Conservation (phyloP, 352 stramenopile species). For the Globisporangium cylindrosporum region DNA sequence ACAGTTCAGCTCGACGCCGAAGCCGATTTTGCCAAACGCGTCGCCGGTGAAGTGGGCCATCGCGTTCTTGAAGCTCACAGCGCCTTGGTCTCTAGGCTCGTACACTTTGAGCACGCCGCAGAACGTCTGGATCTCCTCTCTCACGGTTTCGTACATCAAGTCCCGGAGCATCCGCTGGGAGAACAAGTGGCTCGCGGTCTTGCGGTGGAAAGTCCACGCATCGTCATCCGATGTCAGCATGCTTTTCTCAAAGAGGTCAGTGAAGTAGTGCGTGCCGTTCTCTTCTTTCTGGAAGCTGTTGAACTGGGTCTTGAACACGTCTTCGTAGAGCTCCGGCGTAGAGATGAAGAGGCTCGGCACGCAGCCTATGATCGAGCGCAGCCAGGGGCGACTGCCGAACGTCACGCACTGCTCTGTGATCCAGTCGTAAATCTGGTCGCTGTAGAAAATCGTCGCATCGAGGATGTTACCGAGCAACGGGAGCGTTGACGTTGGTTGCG, state of each 20-base stretch:
- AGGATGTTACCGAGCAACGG: background rate
- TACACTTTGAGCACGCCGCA: background rate
- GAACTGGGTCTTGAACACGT: slow-evolving; percentile 53
- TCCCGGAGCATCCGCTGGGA: no score
- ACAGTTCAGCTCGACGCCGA: slow-evolving; percentile 50
- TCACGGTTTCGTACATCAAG: slow-evolving; percentile 26
- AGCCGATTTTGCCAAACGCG: slow-evolving; percentile 69
- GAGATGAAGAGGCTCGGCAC: background rate
- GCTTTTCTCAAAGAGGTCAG: slow-evolving; percentile 44
- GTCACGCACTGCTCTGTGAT: background rate
- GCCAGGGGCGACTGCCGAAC: background rate
- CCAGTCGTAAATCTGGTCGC: background rate
- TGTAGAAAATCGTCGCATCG: background rate
- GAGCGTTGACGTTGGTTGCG: background rate
- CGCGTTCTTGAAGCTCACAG: slow-evolving; percentile 26
- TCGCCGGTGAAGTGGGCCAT: slow-evolving; percentile 65
- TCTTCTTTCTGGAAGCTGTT: slow-evolving; percentile 48
- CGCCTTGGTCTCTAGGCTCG: background rate
- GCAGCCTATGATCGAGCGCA: background rate
- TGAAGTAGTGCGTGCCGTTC: slow-evolving; percentile 36
- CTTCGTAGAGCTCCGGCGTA: slow-evolving; percentile 32
- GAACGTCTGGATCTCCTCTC: slow-evolving; percentile 14
- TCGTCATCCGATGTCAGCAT: slow-evolving; percentile 63
- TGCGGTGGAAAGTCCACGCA: slow-evolving; percentile 63
- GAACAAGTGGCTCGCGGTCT: slow-evolving; percentile 33